Percentiles rank a stretch among this genome's conserved stretches.
Conservation (phyloP, 129 eudicot genomes). For the Flaveria trinervia region DNA sequence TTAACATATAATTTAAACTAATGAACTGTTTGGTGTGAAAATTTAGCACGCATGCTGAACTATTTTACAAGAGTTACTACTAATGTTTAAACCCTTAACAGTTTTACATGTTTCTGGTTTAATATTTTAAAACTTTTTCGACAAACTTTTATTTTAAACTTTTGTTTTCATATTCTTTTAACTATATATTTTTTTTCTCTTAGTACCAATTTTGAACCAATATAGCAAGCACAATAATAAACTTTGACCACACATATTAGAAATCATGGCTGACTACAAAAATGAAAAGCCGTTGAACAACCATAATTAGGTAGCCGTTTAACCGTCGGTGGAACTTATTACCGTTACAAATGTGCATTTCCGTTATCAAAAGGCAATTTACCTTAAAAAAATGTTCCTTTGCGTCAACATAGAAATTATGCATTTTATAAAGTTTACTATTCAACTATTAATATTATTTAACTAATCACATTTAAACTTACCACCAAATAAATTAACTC, state of each 20-base stretch:
- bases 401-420: too few relatives aligned
- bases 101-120: too few relatives aligned
- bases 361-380: background rate
- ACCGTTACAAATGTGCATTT: conserved; percentile 13
- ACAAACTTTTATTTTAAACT: too few relatives aligned
- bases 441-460: background rate
- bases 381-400: background rate
- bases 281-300: background rate
- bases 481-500: background rate
- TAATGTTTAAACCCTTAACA: too few relatives aligned
- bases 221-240: background rate
- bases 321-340: background rate
- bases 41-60: too few relatives aligned
- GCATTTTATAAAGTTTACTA: background rate
- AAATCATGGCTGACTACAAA: background rate
- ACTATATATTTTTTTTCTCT: too few relatives aligned
- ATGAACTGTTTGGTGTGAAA: too few relatives aligned
- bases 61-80: too few relatives aligned
- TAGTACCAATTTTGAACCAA: too few relatives aligned
- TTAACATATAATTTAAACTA: too few relatives aligned
- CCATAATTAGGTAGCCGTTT: conserved; percentile 12
- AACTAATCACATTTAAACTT: background rate
- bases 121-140: too few relatives aligned
- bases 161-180: too few relatives aligned
- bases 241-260: background rate